Percentiles rank a stretch among this genome's conserved stretches.
Conservation (phyloP, 208 protist species). For the Wallacemonas sp. region DNA sequence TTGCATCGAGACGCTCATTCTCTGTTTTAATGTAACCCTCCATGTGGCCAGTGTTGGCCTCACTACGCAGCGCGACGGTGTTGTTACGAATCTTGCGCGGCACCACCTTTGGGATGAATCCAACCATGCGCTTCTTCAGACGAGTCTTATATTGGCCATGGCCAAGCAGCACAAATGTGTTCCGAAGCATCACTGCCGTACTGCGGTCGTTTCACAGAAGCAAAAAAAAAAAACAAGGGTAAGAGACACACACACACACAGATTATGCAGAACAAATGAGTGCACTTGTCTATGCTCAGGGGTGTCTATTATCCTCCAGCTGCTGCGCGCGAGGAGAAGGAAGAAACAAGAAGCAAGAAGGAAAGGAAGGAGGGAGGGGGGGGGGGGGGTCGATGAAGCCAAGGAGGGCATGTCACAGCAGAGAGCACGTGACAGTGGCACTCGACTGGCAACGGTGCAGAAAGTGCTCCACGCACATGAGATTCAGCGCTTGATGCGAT, state of each 20-base stretch:
- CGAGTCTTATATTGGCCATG: conserved; percentile 87
- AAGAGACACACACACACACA: not conserved
- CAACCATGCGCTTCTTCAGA: conserved; percentile 88
- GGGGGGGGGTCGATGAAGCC: no score
- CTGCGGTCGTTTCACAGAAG: conserved; percentile 7
- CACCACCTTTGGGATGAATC: conserved; percentile 84
- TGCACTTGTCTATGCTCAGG: no score
- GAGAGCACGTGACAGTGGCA: no score
- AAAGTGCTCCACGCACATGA: no score
- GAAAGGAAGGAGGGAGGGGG: no score
- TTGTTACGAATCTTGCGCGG: conserved; percentile 84
- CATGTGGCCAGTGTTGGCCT: conserved; percentile 84
- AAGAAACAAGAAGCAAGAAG: no score
- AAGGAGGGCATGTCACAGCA: no score
- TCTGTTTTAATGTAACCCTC: conserved; percentile 86
- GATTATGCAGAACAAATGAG: no score
- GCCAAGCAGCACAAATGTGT: conserved; percentile 33
- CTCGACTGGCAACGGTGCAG: no score
- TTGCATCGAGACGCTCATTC: conserved; percentile 68
- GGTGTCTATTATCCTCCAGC: no score
- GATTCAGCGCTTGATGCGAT: no score
- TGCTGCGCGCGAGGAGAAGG: no score
- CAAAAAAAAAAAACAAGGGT: conserved; percentile 6
- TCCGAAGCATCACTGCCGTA: conserved; percentile 58
- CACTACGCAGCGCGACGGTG: conserved; percentile 75